Evolutionary conservation across 768 basidiomycete species (phyloP), one percentile per base, ranked within the genome.

Genomic region (Tephrocybe sp.): DNA sequence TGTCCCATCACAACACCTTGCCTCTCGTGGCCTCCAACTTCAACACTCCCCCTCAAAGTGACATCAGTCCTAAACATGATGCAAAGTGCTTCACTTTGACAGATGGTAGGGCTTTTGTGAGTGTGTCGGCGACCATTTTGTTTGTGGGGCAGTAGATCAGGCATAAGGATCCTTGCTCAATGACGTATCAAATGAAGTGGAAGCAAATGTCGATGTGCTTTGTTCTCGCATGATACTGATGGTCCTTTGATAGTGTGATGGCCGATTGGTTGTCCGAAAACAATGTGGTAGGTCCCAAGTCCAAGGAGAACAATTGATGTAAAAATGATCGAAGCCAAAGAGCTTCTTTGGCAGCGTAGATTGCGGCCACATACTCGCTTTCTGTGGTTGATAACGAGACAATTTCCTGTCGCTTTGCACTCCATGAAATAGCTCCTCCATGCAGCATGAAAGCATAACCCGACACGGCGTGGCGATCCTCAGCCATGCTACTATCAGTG

Each of bases 311-410:
- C 13, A 71, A 39, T 32, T 51, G 31, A 0, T 51, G 43, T 3
- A 70, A 39, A 12, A 66, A 58, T 3, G 40, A 49, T 7, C 54
- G 56, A 43, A 68, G 53, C 70, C 71, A 76, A 26, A 70, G 47
- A 0, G 58, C 60, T 46, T 75, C 62, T 42, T 67, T 55, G 0
- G 62, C 55, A 2, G 64, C 65, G 12, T 70, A 57, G 0, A 62
- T 45, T 4, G 61, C 49, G 0, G 68, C 67, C 35, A 75, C 63
- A 39, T 66, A 68, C 34, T 68, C 62, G 0, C 61, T 58, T 33
- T 66, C 62, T 0, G 55, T 52, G 3, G 64, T 62, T 0, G 64
- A 67, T 1, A 48, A 40, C 2, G 45, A 20, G 4, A 54, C 31
- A 11, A 40, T 39, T 11, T 36, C 34, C 40, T 53, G 52, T 1